Percentiles rank a stretch among this genome's conserved stretches.
Conservation (phyloP, 2,329 filamentous ascomycete species). For the Fusarium avenaceum region DNA sequence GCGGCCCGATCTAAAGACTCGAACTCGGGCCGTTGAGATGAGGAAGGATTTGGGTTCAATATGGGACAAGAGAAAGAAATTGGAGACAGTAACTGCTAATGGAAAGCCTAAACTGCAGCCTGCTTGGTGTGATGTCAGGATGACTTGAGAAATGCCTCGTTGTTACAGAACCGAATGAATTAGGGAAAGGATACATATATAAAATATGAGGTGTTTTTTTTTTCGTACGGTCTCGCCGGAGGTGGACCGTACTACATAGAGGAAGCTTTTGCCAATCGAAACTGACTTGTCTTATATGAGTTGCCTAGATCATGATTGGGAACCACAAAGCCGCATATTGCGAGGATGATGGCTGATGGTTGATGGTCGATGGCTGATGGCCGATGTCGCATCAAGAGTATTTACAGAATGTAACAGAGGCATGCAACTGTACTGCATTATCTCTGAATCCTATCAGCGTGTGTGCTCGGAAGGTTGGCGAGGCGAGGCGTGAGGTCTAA, state of each 20-base stretch:
- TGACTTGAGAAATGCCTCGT: constrained; percentile 36
- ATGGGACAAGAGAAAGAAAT: neutral
- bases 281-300: constrained; percentile 2
- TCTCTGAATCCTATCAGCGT: constrained; percentile 15
- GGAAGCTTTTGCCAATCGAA: neutral
- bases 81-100: neutral
- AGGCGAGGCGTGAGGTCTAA: constrained; percentile 26
- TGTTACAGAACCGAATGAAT: constrained; percentile 30
- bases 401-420: constrained; percentile 27
- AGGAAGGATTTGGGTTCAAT: constrained; percentile 2
- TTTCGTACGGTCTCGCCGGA: constrained; percentile 24
- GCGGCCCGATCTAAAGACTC: constrained; percentile 37
- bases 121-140: constrained; percentile 24
- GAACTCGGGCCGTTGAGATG: constrained; percentile 36
- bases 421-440: constrained; percentile 30
- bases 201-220: constrained; percentile 39
- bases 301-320: constrained; percentile 25
- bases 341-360: constrained; percentile 26
- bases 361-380: constrained; percentile 20
- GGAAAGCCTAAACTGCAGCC: constrained; percentile 8
- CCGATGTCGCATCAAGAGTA: constrained; percentile 41
- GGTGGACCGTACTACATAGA: constrained; percentile 16
- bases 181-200: constrained; percentile 3
- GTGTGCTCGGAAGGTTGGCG: constrained; percentile 17
- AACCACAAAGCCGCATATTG: constrained; percentile 18